A percentile compares a stretch with the other conserved stretches of the same genome.
phyloP scores from a whole-genome alignment of 208 protist species.

The Kentomonas sorsogonicus region DNA sequence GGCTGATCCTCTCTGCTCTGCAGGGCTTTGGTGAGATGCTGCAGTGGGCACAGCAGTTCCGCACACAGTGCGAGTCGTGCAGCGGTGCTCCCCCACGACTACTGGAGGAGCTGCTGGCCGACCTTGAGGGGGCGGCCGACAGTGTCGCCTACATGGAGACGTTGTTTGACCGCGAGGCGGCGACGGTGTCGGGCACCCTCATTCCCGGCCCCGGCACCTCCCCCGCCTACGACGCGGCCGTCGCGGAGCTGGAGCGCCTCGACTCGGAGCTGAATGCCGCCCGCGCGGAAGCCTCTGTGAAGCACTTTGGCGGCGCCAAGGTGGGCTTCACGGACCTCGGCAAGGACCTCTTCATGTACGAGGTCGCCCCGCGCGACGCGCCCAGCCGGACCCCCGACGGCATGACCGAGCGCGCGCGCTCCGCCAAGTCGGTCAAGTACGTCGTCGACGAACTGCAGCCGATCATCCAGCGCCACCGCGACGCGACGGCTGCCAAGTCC shows the following conservation, averaged over 20 bases:
- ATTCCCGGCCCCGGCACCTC: conserved; percentile 59
- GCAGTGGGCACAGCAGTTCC: conserved; percentile 22
- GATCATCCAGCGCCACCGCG: conserved; percentile 51
- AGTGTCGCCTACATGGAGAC: conserved; percentile 44
- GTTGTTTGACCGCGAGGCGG: conserved; percentile 59
- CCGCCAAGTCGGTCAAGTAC: conserved; percentile 69
- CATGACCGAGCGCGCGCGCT: conserved; percentile 65
- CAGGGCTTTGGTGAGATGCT: conserved; percentile 63
- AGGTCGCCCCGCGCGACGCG: conserved; percentile 50
- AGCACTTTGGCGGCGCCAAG: conserved; percentile 47
- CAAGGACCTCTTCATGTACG: conserved; percentile 81
- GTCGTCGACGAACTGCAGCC: conserved; percentile 31
- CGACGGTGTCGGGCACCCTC: conserved; percentile 42
- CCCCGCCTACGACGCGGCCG: conserved; percentile 51
- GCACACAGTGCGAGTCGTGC: too few species aligned
- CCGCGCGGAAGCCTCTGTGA: conserved; percentile 23
- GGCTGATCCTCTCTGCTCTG: conserved; percentile 63
- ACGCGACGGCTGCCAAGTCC: conserved; percentile 44
- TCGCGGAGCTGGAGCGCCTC: conserved; percentile 25
- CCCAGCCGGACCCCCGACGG: conserved; percentile 42
- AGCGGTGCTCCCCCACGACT: conserved; percentile 46
- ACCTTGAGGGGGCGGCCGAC: conserved; percentile 24
- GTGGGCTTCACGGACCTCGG: conserved; percentile 67
- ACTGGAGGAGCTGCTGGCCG: conserved; percentile 46
- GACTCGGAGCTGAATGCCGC: conserved; percentile 53